Evolutionary conservation across 192 early-diverging fungal species (phyloP), one percentile per base, ranked within the genome.

Genomic region (Rhizophagus sp.): DNA sequence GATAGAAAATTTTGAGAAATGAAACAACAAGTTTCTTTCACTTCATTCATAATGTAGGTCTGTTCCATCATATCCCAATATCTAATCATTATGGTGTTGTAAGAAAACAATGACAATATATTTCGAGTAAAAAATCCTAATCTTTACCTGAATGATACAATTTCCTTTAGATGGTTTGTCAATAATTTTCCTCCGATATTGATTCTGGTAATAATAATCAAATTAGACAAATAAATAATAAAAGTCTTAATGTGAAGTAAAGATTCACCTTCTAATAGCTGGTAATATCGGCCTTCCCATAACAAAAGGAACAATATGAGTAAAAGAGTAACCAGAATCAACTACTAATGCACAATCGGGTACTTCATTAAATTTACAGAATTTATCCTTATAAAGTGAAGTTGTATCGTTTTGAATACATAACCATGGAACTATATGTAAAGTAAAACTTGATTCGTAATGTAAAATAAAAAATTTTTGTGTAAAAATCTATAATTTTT

Each of bases 1-100:
- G 84, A 81, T 72, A 86, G 82, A 76, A 93, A 91, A 62, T 94
- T 85, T 17, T 87, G 83, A 36, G 95, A 92, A 0, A 96, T 88
- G 85, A 89, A 95, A 79, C 96, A 96, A 80, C 94, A 94, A 7
- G 87, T 84, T 83, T 96, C 94, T 83, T 97, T 97, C 76, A 95
- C 90, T 25, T 93, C 87, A 76, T 92, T 94, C 70, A 97, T 90
- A n/a, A 97, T 85, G 73, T 89, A 92, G 0, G 95, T 94, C 82
- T 97, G 95, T 70, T 97, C 95, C 95, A 95, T 97, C 96, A 97
- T 97, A 79, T 97, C 92, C 90, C 93, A 97, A 78, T 95, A 90
- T 66, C 89, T 89, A 75, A 4, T 41, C 33, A 62, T 78, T 77
- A 8, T 9, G 6, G 12, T 4, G 4, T 12, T 30, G 30, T 33